Percentiles rank a stretch among this genome's conserved stretches.
These are phyloP conservation scores for Hygrophila difformis DNA, from an alignment of 257 asterid genomes.

Conservation along the genomic window DNA sequence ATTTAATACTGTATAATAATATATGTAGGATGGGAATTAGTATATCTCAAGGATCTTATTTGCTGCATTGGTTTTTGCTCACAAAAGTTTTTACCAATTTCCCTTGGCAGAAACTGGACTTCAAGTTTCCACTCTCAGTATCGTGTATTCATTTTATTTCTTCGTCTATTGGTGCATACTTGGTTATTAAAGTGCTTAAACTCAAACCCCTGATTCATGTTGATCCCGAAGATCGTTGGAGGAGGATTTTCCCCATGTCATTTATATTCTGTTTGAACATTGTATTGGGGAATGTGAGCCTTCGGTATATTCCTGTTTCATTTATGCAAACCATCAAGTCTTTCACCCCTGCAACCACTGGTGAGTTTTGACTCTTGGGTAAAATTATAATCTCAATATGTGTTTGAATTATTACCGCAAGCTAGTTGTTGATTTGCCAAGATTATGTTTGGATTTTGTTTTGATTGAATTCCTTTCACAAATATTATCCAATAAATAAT, in stretches of 20 bases:
- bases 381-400: not conserved
- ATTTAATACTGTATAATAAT: no score
- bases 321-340: slow-evolving; percentile 65
- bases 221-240: slow-evolving; percentile 51
- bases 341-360: slow-evolving; percentile 61
- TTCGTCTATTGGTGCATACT: slow-evolving; percentile 54
- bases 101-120: slow-evolving; percentile 46
- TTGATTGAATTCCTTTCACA: no score
- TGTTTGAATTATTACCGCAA: not conserved
- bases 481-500: no score
- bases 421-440: not conserved
- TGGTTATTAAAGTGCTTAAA: slow-evolving; percentile 54
- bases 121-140: slow-evolving; percentile 57
- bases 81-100: not conserved
- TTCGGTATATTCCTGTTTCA: slow-evolving; percentile 56
- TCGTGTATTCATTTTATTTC: slow-evolving; percentile 62
- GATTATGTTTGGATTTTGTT: not conserved
- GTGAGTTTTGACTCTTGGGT: slow-evolving; percentile 19
- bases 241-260: slow-evolving; percentile 57
- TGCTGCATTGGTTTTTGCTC: not conserved
- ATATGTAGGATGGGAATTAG: no score
- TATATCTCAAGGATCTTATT: no score
- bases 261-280: slow-evolving; percentile 49
- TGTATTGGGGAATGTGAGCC: slow-evolving; percentile 48
- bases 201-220: slow-evolving; percentile 45